These are phyloP conservation scores for Bipolaris gigantea DNA, from an alignment of 2,329 filamentous ascomycete species.

Conservation along the genomic window DNA sequence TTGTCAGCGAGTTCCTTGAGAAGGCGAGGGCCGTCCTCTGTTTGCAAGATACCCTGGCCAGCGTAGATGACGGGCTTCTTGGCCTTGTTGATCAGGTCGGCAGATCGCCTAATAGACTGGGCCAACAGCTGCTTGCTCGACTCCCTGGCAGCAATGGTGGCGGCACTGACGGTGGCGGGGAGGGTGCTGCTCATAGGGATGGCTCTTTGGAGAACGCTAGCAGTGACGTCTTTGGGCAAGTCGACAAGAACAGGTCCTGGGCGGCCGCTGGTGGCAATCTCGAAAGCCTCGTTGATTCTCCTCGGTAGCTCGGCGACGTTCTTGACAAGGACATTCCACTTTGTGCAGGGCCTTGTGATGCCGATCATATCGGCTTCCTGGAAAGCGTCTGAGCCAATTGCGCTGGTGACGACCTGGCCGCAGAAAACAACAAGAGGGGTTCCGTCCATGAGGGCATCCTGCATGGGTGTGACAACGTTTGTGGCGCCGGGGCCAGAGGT, in stretches of 20 bases:
- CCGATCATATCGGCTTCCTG: conserved; percentile 94
- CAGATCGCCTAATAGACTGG: conserved; percentile 73
- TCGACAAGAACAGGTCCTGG: conserved; percentile 95
- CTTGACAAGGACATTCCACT: conserved; percentile 99
- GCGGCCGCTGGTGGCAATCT: conserved; percentile 92
- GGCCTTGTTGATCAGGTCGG: conserved; percentile 78
- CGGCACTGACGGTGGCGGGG: conserved; percentile 81
- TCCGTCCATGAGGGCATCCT: conserved; percentile 92
- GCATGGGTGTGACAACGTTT: conserved; percentile 94
- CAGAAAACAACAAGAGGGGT: conserved; percentile 95
- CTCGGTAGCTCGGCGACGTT: conserved; percentile 89
- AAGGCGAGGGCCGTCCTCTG: conserved; percentile 74
- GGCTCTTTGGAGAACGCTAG: conserved; percentile 75
- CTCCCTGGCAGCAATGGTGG: conserved; percentile 77
- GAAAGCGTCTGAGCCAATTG: conserved; percentile 94
- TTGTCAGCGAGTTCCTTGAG: conserved; percentile 89
- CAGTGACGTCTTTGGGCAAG: conserved; percentile 94
- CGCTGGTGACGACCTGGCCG: conserved; percentile 86
- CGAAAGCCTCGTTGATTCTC: conserved; percentile 96
- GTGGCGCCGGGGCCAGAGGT: conserved; percentile 96
- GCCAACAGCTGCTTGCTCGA: conserved; percentile 72
- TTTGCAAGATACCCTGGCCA: conserved; percentile 83
- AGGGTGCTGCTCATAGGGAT: conserved; percentile 77
- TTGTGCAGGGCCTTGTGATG: conserved; percentile 92
- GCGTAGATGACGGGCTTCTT: conserved; percentile 97